phyloP scores from a whole-genome alignment of 176 grass and related monocot species.

The bread wheat (Triticum aestivum) region DNA sequence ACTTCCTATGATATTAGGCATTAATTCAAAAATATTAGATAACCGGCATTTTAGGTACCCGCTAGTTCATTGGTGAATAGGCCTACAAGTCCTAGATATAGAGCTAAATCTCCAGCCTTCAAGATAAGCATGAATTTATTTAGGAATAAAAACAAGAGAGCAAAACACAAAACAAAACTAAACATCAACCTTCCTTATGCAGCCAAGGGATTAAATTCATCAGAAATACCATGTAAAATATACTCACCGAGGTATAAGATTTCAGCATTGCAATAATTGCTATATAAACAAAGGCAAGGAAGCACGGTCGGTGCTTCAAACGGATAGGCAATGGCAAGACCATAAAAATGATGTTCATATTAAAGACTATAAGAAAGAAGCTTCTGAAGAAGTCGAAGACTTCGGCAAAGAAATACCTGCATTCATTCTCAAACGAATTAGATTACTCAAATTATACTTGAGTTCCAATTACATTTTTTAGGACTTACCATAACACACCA shows the following conservation, averaged over 20 bases:
- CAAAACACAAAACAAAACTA: not conserved
- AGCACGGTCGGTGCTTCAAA: constrained; percentile 78
- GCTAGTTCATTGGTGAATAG: constrained; percentile 88
- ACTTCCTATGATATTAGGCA: not conserved
- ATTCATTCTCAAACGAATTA: constrained; percentile 42
- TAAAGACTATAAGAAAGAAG: constrained; percentile 95
- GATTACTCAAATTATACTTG: constrained; percentile 3
- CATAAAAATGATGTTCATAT: constrained; percentile 93
- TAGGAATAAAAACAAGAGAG: not conserved
- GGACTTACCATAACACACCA: constrained; percentile 6
- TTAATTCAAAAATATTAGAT: not conserved
- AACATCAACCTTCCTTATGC: not conserved
- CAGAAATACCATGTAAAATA: constrained; percentile 20
- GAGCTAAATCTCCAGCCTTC: constrained; percentile 86
- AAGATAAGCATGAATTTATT: constrained; percentile 25
- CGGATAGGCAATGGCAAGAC: constrained; percentile 73
- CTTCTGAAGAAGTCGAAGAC: constrained; percentile 89
- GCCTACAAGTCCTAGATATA: constrained; percentile 88
- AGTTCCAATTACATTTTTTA: not conserved
- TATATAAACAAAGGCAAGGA: constrained; percentile 87
- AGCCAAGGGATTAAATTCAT: not conserved
- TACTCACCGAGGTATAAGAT: constrained; percentile 91
- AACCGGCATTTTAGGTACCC: constrained; percentile 37
- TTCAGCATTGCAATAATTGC: constrained; percentile 75
- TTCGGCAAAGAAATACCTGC: constrained; percentile 98